Percentiles rank a stretch among this genome's conserved stretches.
Conservation (phyloP, 2,329 filamentous ascomycete species). For the Diplocarpon mali region DNA sequence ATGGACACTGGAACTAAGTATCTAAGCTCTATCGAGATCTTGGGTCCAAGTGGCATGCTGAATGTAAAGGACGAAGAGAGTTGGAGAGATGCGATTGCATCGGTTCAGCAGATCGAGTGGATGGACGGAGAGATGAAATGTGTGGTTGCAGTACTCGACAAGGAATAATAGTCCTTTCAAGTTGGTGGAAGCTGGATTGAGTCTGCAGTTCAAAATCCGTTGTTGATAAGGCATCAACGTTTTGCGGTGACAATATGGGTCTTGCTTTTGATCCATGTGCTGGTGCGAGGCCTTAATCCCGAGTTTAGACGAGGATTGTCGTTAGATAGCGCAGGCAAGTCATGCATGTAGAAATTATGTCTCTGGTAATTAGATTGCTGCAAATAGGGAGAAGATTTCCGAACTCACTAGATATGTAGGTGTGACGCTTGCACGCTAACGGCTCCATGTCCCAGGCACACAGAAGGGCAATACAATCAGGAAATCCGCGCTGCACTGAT, state of each 20-base stretch:
- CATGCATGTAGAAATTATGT: background rate
- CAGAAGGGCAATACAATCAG: background rate
- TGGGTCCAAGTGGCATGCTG: constrained; percentile 17
- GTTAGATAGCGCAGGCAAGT: background rate
- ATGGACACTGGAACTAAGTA: constrained; percentile 10
- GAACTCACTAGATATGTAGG: too few species aligned
- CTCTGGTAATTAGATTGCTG: background rate
- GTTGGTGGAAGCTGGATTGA: background rate
- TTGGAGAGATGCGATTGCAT: constrained; percentile 16
- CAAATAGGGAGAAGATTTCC: too few species aligned
- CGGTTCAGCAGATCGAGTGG: constrained; percentile 20
- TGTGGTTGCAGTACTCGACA: constrained; percentile 16
- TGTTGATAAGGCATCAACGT: too few species aligned
- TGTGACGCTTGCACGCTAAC: background rate
- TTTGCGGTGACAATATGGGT: background rate
- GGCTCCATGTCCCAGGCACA: background rate
- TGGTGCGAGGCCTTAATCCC: background rate
- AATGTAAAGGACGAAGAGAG: constrained; percentile 17
- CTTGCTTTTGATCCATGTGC: background rate
- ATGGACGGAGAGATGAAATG: constrained; percentile 25
- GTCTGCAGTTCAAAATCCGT: too few species aligned
- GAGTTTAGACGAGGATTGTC: background rate
- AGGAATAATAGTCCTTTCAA: background rate
- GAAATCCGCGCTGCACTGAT: background rate
- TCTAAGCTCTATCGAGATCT: constrained; percentile 16